Percentiles rank a stretch among this genome's conserved stretches.
These are phyloP conservation scores for Chenopodium suecicum DNA, from an alignment of 148 eudicot species.

Conservation along the genomic window DNA sequence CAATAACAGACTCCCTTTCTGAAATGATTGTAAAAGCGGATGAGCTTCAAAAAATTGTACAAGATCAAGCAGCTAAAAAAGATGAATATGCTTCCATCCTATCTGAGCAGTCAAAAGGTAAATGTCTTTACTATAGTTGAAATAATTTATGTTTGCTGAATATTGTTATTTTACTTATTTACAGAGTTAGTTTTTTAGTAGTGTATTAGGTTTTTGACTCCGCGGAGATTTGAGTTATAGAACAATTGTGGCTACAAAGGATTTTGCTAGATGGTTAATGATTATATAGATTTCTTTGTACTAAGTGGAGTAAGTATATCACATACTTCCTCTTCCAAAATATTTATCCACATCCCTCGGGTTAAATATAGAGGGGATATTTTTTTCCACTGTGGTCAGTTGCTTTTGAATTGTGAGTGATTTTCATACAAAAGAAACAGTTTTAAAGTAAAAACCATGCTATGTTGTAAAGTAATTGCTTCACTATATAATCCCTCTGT, in stretches of 20 bases:
- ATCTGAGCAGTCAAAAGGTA: constrained; percentile 73
- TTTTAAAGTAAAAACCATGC: background rate
- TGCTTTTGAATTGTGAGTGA: background rate
- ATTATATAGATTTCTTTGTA: background rate
- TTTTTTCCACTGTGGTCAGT: background rate
- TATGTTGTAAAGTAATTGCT: background rate
- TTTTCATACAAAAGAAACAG: background rate
- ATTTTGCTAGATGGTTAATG: background rate
- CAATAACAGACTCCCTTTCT: constrained; percentile 53
- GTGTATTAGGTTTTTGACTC: background rate
- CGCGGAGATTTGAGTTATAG: background rate
- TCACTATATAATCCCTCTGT: background rate
- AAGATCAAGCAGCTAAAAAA: constrained; percentile 60
- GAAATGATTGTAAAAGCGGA: constrained; percentile 57
- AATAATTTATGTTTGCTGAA: background rate
- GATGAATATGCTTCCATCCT: constrained; percentile 64
- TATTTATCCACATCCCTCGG: background rate
- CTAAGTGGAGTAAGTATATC: background rate
- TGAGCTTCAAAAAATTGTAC: constrained; percentile 64
- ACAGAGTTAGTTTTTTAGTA: background rate
- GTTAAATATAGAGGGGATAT: background rate
- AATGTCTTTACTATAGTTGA: background rate
- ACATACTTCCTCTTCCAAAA: background rate
- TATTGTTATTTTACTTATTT: background rate
- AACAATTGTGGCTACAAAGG: background rate